Evolutionary conservation across 169 alveolate genomes (phyloP), one percentile per base, ranked within the genome.

Genomic region (Plasmodium malariae): DNA sequence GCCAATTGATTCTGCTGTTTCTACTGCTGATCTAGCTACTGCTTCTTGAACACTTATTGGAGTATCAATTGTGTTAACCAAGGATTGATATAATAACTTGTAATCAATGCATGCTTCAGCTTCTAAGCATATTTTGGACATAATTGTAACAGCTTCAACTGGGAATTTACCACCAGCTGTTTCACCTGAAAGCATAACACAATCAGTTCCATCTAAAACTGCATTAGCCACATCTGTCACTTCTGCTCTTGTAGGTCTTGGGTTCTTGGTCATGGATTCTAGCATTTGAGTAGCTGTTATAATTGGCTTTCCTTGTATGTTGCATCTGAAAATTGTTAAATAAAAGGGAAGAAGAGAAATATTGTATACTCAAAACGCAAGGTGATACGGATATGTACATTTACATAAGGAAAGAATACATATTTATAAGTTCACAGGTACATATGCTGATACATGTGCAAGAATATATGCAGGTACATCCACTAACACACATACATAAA

Each of bases 201-300:
- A 97, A 89, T 99, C 99, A 9, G 99, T 93, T 51, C 99, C 99
- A 91, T 99, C 99, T 43, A 98, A 88, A 19, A 99, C 99, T 0
- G 99, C 99, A 89, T 98, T 99, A 72, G 99, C 99, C 67, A 98
- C 99, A 96, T 99, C 99, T 3, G 99, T 95, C 34, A 98, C 99
- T 92, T 99, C 99, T 7, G 99, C 99, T 67, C 99, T 96, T 9
- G 99, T 98, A 12, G 99, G 99, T 87, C 99, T 94, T 14, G 99
- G 99, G 74, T 98, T 98, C 24, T 95, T 96, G 28, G 97, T 96
- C 99, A 98, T 98, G 60, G 99, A 97, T 93, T 98, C 99, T 71
- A 98, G 93, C 99, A 99, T 98, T 95, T 99, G 99, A 1, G 99
- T 99, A 28, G 99, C 99, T 30, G 99, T 97, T 36, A 99, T 96